These are phyloP conservation scores for Trifolium fragiferum DNA, from an alignment of 306 rosid genomes.

Conservation along the genomic window DNA sequence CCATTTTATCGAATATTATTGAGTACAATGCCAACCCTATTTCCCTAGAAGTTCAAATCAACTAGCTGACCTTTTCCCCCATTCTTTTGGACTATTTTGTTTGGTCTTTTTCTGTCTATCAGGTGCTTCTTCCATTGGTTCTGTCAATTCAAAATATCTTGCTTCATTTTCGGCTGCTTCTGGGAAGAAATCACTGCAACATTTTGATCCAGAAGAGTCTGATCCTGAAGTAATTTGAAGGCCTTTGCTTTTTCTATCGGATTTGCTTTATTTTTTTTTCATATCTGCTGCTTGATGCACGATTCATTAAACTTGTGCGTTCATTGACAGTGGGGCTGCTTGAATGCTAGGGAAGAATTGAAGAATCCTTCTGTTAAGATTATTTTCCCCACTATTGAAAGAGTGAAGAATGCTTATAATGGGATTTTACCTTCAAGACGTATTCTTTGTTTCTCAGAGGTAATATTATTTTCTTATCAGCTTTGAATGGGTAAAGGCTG, in stretches of 20 bases:
- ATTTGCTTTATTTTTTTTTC: constrained; percentile 32
- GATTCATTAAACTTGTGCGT: constrained; percentile 11
- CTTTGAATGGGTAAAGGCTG: constrained; percentile 19
- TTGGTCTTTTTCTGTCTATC: too few relatives aligned
- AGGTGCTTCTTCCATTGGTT: too few relatives aligned
- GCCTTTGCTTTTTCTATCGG: constrained; percentile 26
- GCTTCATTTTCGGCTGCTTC: too few relatives aligned
- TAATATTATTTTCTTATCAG: constrained; percentile 42
- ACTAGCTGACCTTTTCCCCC: too few relatives aligned
- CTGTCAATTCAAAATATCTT: too few relatives aligned
- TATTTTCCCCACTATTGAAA: constrained; percentile 74
- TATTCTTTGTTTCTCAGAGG: constrained; percentile 86
- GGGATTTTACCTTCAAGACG: constrained; percentile 73
- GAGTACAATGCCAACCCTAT: too few relatives aligned
- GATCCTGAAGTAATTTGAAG: constrained; percentile 70
- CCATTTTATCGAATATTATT: too few relatives aligned
- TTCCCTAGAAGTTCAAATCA: too few relatives aligned
- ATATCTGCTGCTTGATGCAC: constrained; percentile 32
- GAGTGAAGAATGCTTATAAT: constrained; percentile 61
- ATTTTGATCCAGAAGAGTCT: constrained; percentile 86
- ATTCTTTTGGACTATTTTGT: too few relatives aligned
- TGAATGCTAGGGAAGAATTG: constrained; percentile 73
- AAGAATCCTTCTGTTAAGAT: constrained; percentile 72
- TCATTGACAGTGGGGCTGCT: constrained; percentile 76
- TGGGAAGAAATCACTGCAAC: too few relatives aligned